A percentile compares a stretch with the other conserved stretches of the same genome.
These are phyloP conservation scores for Calonectria hongkongensis DNA, from an alignment of 2,329 filamentous ascomycete species.

Conservation along the genomic window DNA sequence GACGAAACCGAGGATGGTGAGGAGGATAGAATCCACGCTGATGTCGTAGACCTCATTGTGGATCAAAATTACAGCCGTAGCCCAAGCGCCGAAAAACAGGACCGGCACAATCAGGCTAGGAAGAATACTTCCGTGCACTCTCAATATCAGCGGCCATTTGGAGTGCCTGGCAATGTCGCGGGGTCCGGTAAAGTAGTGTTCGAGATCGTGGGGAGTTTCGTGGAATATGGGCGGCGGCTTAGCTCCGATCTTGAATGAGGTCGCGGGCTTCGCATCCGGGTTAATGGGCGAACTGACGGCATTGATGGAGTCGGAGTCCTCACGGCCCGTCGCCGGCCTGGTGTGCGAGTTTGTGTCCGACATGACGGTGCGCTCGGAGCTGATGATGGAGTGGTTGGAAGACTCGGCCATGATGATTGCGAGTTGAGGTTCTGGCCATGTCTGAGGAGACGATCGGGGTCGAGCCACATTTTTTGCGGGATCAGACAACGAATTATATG, in stretches of 20 bases:
- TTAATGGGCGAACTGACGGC: too few species aligned
- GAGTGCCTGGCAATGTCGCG: slow-evolving; percentile 9
- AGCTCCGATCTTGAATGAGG: neutral
- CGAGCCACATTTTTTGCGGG: slow-evolving; percentile 3
- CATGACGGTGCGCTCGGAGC: neutral
- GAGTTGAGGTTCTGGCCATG: neutral
- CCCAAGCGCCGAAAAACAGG: neutral
- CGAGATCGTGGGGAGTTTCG: neutral
- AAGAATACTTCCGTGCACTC: slow-evolving; percentile 4
- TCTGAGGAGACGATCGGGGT: neutral
- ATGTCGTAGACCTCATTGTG: slow-evolving; percentile 2
- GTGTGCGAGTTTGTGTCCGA: neutral
- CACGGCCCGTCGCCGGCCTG: neutral
- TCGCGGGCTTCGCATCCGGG: neutral
- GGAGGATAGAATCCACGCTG: neutral
- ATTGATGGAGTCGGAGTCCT: neutral
- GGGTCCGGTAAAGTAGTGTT: slow-evolving; percentile 1
- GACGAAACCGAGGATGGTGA: neutral
- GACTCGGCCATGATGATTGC: slow-evolving; percentile 10
- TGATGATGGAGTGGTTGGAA: neutral
- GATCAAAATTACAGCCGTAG: neutral
- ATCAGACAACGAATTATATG: neutral
- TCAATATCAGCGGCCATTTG: slow-evolving; percentile 16
- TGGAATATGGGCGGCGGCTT: neutral
- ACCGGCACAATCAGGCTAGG: neutral